These are phyloP conservation scores for Smallanthus sonchifolius DNA, from an alignment of 129 eudicot species.

Conservation along the genomic window DNA sequence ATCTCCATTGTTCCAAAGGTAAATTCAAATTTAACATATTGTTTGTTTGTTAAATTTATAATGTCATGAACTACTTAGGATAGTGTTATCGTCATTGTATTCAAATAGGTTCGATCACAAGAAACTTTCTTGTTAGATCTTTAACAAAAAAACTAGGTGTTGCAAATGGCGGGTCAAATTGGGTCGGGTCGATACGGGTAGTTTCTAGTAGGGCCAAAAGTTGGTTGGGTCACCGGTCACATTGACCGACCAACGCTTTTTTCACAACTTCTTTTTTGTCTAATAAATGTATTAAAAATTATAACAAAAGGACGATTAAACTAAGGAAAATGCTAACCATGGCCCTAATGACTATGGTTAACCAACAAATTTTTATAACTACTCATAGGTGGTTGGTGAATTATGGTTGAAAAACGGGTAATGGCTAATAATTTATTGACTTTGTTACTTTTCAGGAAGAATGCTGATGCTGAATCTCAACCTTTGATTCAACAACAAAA, in stretches of 20 bases:
- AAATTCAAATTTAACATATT: not conserved
- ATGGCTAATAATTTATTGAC: not conserved
- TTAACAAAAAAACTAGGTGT: not conserved
- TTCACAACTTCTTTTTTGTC: no score
- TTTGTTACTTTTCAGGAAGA: conserved; percentile 42
- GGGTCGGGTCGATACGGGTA: not conserved
- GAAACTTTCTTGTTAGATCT: not conserved
- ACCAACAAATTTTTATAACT: not conserved
- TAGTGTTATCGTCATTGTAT: not conserved
- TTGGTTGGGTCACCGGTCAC: not conserved
- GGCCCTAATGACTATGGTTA: not conserved
- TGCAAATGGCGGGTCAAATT: not conserved
- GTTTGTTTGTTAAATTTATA: not conserved
- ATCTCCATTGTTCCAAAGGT: conserved; percentile 71
- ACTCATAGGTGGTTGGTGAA: not conserved
- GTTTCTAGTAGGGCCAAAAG: not conserved
- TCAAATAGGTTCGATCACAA: not conserved
- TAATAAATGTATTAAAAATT: not conserved
- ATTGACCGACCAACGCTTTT: not conserved
- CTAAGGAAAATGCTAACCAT: not conserved
- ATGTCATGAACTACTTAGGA: not conserved
- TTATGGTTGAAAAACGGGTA: not conserved
- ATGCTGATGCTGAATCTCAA: conserved; percentile 71
- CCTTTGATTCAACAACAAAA: conserved; percentile 78
- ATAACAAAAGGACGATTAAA: not conserved